Evolutionary conservation across 768 basidiomycete genomes (phyloP).

Genomic region (Psilocybe tampanensis): DNA sequence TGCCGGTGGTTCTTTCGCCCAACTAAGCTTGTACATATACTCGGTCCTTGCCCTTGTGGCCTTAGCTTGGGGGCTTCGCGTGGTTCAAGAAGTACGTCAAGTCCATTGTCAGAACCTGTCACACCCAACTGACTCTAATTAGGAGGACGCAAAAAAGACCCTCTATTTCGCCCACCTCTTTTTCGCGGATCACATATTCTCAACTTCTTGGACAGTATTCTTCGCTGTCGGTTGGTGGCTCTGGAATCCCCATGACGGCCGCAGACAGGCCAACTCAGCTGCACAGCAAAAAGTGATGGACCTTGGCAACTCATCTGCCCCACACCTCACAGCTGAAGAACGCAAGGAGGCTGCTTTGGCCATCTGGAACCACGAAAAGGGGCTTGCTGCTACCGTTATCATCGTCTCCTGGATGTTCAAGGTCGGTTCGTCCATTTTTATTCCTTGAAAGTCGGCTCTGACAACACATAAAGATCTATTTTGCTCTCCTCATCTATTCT

Average conservation of each 20-base stretch:
- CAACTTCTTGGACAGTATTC: slow-evolving; percentile 89
- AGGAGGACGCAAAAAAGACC: slow-evolving; percentile 89
- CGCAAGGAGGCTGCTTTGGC: slow-evolving; percentile 71
- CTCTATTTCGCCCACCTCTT: slow-evolving; percentile 92
- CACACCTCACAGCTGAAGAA: slow-evolving; percentile 64
- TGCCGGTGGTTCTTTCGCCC: slow-evolving; percentile 90
- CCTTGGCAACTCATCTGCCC: slow-evolving; percentile 49
- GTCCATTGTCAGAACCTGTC: slow-evolving; percentile 7
- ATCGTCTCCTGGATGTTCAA: slow-evolving; percentile 86
- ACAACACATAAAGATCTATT: slow-evolving; percentile 70
- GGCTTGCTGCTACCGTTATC: slow-evolving; percentile 75
- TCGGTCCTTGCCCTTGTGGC: slow-evolving; percentile 82
- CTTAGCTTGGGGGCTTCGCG: slow-evolving; percentile 84
- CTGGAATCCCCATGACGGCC: slow-evolving; percentile 91
- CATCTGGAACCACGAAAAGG: slow-evolving; percentile 92
- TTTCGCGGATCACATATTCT: slow-evolving; percentile 88
- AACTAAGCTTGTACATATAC: slow-evolving; percentile 92
- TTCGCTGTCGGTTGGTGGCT: slow-evolving; percentile 92
- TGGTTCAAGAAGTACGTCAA: slow-evolving; percentile 76
- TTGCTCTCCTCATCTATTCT: slow-evolving; percentile 88
- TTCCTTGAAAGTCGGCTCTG: slow-evolving; percentile 7
- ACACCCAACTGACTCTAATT: slow-evolving; percentile 15
- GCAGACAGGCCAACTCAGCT: slow-evolving; percentile 73
- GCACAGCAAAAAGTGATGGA: slow-evolving; percentile 89
- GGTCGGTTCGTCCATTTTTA: slow-evolving; percentile 46